Percentiles rank a stretch among this genome's conserved stretches.
Conservation (phyloP, 768 basidiomycete species). For the Gymnopilus dilepis region DNA sequence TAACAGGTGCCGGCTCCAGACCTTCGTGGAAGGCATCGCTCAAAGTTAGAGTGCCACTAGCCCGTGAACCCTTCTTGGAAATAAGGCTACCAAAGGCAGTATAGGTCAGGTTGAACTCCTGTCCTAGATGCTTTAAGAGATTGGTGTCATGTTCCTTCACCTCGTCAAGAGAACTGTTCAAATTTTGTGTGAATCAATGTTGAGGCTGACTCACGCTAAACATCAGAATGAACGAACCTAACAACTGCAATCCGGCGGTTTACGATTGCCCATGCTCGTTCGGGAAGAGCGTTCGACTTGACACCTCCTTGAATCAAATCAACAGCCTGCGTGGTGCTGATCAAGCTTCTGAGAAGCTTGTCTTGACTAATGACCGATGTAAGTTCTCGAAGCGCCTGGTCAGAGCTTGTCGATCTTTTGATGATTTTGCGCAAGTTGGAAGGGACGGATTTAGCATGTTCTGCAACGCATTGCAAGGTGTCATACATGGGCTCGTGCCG, state of each 20-base stretch:
- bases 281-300: conserved; percentile 83
- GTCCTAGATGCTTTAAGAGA: conserved; percentile 52
- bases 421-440: conserved; percentile 51
- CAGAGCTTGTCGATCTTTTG: conserved; percentile 48
- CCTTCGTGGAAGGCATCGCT: conserved; percentile 53
- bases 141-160: conserved; percentile 48
- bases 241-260: conserved; percentile 74
- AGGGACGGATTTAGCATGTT: conserved; percentile 62
- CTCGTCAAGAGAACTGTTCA: conserved; percentile 46
- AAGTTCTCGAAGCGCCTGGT: conserved; percentile 56
- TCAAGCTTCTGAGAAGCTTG: conserved; percentile 46
- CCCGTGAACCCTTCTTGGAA: conserved; percentile 35
- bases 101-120: conserved; percentile 61
- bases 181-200: no score
- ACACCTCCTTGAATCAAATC: conserved; percentile 73
- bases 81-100: conserved; percentile 56
- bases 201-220: background rate
- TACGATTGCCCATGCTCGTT: conserved; percentile 68
- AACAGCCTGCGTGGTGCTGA: conserved; percentile 79
- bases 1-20: conserved; percentile 72
- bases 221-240: conserved; percentile 42
- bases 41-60: conserved; percentile 54
- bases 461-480: conserved; percentile 70
- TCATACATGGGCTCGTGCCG: conserved; percentile 63
- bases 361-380: conserved; percentile 52